These are phyloP conservation scores for Sporothrix brunneoviolacea DNA, from an alignment of 2,329 filamentous ascomycete genomes.

Conservation along the genomic window DNA sequence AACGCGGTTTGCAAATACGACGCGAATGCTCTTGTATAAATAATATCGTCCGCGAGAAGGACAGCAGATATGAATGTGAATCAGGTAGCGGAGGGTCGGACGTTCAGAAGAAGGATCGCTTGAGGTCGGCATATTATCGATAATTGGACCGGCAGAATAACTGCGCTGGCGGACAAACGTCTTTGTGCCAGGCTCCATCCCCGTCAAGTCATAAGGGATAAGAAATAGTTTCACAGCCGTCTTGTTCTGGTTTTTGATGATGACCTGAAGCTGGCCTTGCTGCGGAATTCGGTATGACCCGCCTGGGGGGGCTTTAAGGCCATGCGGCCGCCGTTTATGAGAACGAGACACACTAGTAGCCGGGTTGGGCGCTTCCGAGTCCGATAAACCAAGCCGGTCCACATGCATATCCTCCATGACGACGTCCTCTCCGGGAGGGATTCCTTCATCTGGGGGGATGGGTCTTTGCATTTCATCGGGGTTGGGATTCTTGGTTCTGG, in stretches of 20 bases:
- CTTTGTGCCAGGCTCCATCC: slow-evolving; percentile 91
- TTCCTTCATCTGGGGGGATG: too few species aligned
- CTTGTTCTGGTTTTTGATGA: slow-evolving; percentile 98
- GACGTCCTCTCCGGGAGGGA: slow-evolving; percentile 4
- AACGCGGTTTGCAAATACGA: slow-evolving; percentile 94
- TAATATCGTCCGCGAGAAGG: slow-evolving; percentile 78
- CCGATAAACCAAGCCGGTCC: slow-evolving; percentile 5
- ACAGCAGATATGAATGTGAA: slow-evolving; percentile 90
- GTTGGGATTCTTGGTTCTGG: not conserved
- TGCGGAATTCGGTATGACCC: slow-evolving; percentile 92
- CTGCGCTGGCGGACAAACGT: slow-evolving; percentile 93
- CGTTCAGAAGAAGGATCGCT: slow-evolving; percentile 38
- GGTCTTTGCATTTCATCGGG: not conserved
- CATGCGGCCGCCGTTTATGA: slow-evolving; percentile 48
- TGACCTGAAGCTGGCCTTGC: slow-evolving; percentile 89
- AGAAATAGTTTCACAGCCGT: slow-evolving; percentile 95
- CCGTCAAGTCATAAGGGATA: slow-evolving; percentile 83
- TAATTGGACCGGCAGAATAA: slow-evolving; percentile 80
- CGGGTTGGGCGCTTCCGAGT: slow-evolving; percentile 21
- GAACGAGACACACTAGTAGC: slow-evolving; percentile 10
- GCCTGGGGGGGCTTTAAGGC: slow-evolving; percentile 60
- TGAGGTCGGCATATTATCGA: slow-evolving; percentile 47
- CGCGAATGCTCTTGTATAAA: slow-evolving; percentile 83
- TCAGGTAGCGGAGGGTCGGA: slow-evolving; percentile 77
- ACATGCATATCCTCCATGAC: slow-evolving; percentile 16